Evolutionary conservation across 192 early-diverging fungal species (phyloP).

Genomic region (Backusella tarrabulga): DNA sequence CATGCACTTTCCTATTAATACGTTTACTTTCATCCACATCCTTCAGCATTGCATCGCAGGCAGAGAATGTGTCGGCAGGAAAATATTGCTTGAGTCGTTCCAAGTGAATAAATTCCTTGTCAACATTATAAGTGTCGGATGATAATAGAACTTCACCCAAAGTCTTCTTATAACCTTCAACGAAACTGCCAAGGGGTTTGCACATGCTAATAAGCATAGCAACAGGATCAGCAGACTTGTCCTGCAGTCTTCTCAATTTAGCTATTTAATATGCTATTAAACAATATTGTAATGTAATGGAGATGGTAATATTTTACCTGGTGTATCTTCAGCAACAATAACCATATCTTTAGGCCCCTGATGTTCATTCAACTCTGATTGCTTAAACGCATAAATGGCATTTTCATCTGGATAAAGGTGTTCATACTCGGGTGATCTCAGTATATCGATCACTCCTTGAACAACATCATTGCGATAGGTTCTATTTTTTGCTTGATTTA

Average conservation of each 20-base stretch:
- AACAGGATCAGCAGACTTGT: conserved; percentile 1
- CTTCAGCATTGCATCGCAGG: conserved; percentile 18
- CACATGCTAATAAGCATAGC: conserved; percentile 28
- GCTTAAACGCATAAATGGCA: background rate
- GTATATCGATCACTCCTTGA: conserved; percentile 17
- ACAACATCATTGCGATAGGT: conserved; percentile 15
- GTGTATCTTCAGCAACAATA: conserved; percentile 5
- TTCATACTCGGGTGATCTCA: conserved; percentile 10
- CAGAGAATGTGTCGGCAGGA: background rate
- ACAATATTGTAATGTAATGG: background rate
- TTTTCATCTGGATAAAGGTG: conserved; percentile 3
- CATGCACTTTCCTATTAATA: conserved; percentile 10
- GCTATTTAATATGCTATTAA: background rate
- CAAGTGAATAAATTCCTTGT: background rate
- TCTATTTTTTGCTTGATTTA: background rate
- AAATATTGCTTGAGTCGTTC: conserved; percentile 18
- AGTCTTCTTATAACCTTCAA: conserved; percentile 12
- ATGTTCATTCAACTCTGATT: background rate
- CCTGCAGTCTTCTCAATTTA: conserved; percentile 13
- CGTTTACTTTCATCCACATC: conserved; percentile 13
- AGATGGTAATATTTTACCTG: background rate
- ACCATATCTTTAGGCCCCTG: background rate
- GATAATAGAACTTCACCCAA: conserved; percentile 4
- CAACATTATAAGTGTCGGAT: conserved; percentile 8
- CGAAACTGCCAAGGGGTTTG: conserved; percentile 1